Percentiles rank a stretch among this genome's conserved stretches.
These are phyloP conservation scores for Telfairia occidentalis DNA, from an alignment of 331 rosid genomes.

Conservation along the genomic window DNA sequence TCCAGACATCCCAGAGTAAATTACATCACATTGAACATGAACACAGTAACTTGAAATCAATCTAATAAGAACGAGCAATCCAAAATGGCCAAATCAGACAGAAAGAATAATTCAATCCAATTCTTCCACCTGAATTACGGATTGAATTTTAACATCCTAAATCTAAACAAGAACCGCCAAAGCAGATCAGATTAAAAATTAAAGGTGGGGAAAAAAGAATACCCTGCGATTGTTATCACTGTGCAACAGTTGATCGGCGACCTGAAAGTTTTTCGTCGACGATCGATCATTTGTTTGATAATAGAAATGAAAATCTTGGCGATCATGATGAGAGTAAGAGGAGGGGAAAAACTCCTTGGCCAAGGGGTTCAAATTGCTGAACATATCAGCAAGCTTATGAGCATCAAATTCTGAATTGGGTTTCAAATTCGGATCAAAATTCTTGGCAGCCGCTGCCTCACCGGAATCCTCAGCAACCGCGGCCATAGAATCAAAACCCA, in stretches of 20 bases:
- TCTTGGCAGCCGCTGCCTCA: slow-evolving; percentile 57
- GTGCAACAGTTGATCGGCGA: slow-evolving; percentile 34
- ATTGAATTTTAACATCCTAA: background rate
- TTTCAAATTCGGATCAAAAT: slow-evolving; percentile 45
- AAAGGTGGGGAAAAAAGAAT: slow-evolving; percentile 1
- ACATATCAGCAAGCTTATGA: slow-evolving; percentile 80
- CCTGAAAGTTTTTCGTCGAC: slow-evolving; percentile 30
- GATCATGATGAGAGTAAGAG: slow-evolving; percentile 34
- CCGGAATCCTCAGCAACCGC: slow-evolving; percentile 69
- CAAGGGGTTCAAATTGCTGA: slow-evolving; percentile 82
- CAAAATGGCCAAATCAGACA: background rate
- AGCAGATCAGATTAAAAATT: slow-evolving; percentile 4
- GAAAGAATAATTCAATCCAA: background rate
- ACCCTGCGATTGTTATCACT: slow-evolving; percentile 71
- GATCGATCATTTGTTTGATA: slow-evolving; percentile 35
- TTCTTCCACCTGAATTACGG: background rate
- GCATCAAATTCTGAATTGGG: slow-evolving; percentile 66
- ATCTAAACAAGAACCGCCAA: background rate
- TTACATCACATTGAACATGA: background rate
- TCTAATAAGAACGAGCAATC: background rate
- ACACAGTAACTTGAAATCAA: background rate
- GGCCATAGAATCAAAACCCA: slow-evolving; percentile 59
- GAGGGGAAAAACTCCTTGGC: slow-evolving; percentile 88
- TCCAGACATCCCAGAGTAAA: background rate
- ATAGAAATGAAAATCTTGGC: slow-evolving; percentile 15